A percentile compares a stretch with the other conserved stretches of the same genome.
phyloP scores from a whole-genome alignment of 2,329 filamentous ascomycete genomes.

The Alternaria ventricosa region DNA sequence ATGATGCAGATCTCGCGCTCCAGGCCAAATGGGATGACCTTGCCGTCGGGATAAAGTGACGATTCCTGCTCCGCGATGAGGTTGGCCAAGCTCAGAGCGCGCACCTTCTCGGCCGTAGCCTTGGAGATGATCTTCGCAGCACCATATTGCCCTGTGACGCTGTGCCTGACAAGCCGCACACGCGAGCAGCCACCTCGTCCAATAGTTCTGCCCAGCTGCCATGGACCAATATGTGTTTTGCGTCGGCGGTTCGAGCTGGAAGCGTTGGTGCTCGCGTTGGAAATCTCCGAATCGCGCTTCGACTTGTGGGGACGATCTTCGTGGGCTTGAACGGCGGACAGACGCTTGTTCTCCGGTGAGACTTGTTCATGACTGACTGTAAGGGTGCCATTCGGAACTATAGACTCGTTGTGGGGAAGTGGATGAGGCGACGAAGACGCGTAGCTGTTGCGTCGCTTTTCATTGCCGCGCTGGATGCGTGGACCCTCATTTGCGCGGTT shows the following conservation, averaged over 20 bases:
- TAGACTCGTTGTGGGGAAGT: constrained; percentile 55
- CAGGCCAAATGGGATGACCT: constrained; percentile 83
- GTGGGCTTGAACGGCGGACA: constrained; percentile 60
- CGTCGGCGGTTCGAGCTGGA: constrained; percentile 58
- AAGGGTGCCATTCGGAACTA: constrained; percentile 53
- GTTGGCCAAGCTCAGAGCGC: constrained; percentile 83
- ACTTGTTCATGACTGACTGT: constrained; percentile 46
- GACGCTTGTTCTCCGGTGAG: constrained; percentile 58
- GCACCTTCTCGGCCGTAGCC: constrained; percentile 74
- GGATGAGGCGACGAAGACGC: constrained; percentile 24
- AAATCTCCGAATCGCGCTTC: constrained; percentile 59
- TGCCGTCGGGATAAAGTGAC: constrained; percentile 61
- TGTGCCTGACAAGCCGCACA: constrained; percentile 84
- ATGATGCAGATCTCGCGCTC: constrained; percentile 96
- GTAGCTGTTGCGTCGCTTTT: constrained; percentile 26
- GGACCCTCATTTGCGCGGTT: constrained; percentile 41
- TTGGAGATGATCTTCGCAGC: constrained; percentile 97
- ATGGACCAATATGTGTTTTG: constrained; percentile 86
- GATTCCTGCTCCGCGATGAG: constrained; percentile 72
- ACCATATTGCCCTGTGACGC: constrained; percentile 76
- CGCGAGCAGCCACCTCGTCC: constrained; percentile 89
- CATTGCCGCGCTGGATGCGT: constrained; percentile 22
- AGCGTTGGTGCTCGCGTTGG: constrained; percentile 61
- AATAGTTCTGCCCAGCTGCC: constrained; percentile 87
- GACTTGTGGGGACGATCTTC: constrained; percentile 56